These are phyloP conservation scores for Trichoderma asperellum DNA, from an alignment of 2,329 filamentous ascomycete species.

Conservation along the genomic window DNA sequence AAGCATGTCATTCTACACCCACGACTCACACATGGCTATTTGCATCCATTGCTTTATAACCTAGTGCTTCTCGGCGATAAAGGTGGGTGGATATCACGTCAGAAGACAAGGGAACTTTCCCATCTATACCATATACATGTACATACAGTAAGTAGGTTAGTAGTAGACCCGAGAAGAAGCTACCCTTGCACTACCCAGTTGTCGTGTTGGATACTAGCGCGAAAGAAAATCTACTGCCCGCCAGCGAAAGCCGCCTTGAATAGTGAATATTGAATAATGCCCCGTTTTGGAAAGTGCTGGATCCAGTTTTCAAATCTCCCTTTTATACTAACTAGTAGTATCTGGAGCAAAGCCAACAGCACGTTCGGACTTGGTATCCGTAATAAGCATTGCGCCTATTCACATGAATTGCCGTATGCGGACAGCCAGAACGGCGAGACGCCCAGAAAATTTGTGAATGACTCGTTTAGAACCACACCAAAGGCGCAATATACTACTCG, in stretches of 20 bases:
- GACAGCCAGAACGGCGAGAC: neutral
- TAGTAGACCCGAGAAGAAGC: neutral
- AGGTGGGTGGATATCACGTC: neutral
- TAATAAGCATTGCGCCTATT: neutral
- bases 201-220: neutral
- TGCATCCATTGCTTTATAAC: neutral
- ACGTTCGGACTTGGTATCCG: neutral
- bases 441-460: neutral
- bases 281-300: constrained; percentile 8
- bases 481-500: neutral
- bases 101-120: neutral
- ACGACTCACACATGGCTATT: neutral
- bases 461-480: neutral
- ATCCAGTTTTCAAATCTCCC: neutral
- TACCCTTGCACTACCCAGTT: neutral
- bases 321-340: no score
- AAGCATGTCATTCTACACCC: neutral
- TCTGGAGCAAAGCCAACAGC: neutral
- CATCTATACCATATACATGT: neutral
- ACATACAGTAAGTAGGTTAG: neutral
- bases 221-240: neutral
- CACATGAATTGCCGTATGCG: neutral
- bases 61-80: neutral
- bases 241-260: neutral
- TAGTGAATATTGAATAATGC: neutral